Base-by-base conservation (phyloP, 1,139 yeast species). In the Candida smagusa region DNA sequence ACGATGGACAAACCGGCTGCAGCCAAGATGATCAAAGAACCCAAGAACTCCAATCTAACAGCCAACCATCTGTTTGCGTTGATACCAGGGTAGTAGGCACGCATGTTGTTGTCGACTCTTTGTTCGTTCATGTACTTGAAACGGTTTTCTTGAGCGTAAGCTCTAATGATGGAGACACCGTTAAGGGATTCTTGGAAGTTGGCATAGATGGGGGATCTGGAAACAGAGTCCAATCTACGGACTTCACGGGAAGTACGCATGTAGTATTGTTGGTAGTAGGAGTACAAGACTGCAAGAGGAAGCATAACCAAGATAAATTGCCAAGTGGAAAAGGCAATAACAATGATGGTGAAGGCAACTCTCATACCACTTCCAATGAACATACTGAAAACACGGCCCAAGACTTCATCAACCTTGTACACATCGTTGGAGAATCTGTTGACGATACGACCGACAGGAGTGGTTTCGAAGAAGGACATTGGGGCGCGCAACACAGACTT, bases 21-120 rank as follows among this genome's bases (percentile, higher is more conserved):
- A 30, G 86, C 84, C 46, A 89, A 73, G 50, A 92, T 89, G 46
- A 92, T 84, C 31, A 89, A 53, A 1, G 97, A 86, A 24, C 97
- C 97, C 49, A 92, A 72, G 49, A 86, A 82, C 61, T 92, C 97
- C 43, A 92, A 73, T 58, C 97, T 77, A 11, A 87, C 95, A 8
- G 97, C 97, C 44, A 92, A 74, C 98, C 98, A 92, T 68, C 98
- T 80, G 59, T 92, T 92, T 9, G 96, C 90, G 58, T 86, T 86
- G 43, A 89, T 80, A n/a, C 95, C 76, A 25, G 97, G 97, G 67
- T 88, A 94, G 54, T 78, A 90, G 0, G 97, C 97, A 56, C 85
- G 74, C 83, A 90, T 79, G 58, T 92, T 90, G 50, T 75, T 74
- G 57, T 92, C 97, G 49, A 90, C 76, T 55, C 89, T 81, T 37